Evolutionary conservation across 2,329 filamentous ascomycete genomes (phyloP).

Genomic region (Fusarium sp.): DNA sequence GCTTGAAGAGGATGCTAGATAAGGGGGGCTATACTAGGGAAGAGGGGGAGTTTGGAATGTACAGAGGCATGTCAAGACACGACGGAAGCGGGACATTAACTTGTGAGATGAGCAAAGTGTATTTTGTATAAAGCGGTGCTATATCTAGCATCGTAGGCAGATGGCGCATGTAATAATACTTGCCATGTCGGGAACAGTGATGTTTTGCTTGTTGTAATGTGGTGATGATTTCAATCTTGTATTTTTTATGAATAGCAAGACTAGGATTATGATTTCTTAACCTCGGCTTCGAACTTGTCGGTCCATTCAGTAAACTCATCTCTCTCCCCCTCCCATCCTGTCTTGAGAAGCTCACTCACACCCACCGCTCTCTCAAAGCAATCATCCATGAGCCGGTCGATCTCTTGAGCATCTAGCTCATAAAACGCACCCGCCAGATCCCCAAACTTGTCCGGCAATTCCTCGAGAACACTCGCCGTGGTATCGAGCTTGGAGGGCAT

Average conservation of each 20-base stretch:
- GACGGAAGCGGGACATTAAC: conserved; percentile 2
- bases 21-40: conserved; percentile 42
- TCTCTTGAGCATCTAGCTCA: conserved; percentile 66
- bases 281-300: conserved; percentile 63
- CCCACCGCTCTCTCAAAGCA: conserved; percentile 68
- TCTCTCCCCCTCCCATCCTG: conserved; percentile 69
- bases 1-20: neutral
- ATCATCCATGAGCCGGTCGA: conserved; percentile 65
- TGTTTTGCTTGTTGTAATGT: neutral
- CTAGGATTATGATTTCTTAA: conserved; percentile 53
- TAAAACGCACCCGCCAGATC: conserved; percentile 79
- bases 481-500: conserved; percentile 61
- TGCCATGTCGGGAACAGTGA: conserved; percentile 22
- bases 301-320: conserved; percentile 86
- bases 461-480: conserved; percentile 63
- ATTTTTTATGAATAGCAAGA: too few relatives aligned
- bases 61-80: conserved; percentile 3
- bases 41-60: conserved; percentile 14
- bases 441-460: conserved; percentile 73
- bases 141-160: conserved; percentile 19
- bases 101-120: conserved; percentile 26
- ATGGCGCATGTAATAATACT: conserved; percentile 21
- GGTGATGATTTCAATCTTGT: conserved; percentile 37
- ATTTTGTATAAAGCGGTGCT: conserved; percentile 40
- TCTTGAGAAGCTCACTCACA: conserved; percentile 63